These are phyloP conservation scores for Eucalyptus polyanthemos DNA, from an alignment of 345 rosid genomes.

Conservation along the genomic window DNA sequence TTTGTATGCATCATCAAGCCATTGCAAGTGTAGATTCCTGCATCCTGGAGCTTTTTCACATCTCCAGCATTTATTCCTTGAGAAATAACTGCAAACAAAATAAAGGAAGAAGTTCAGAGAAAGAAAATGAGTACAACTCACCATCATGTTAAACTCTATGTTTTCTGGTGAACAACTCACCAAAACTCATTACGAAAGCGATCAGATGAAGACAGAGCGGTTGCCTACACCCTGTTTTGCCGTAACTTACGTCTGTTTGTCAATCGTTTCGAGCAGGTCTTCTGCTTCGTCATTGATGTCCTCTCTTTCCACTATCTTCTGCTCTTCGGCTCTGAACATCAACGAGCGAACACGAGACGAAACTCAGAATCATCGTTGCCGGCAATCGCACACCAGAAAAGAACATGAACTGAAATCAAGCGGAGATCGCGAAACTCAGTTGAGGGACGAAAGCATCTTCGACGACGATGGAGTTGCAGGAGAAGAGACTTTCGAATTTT, in stretches of 20 bases:
- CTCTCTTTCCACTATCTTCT: background rate
- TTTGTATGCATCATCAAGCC: too few relatives aligned
- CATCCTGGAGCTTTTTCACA: too few relatives aligned
- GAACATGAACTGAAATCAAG: background rate
- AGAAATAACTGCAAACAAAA: too few relatives aligned
- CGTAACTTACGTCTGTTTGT: background rate
- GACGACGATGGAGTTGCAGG: background rate
- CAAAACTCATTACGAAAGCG: too few relatives aligned
- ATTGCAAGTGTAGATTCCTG: too few relatives aligned
- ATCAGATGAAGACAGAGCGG: too few relatives aligned
- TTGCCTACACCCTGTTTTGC: too few relatives aligned
- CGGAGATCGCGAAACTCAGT: constrained; percentile 16
- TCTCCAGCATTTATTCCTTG: too few relatives aligned
- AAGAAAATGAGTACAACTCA: too few relatives aligned
- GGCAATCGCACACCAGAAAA: background rate
- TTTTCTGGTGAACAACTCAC: too few relatives aligned
- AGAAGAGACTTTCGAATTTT: background rate
- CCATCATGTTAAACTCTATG: too few relatives aligned
- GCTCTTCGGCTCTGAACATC: background rate
- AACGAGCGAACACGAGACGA: background rate
- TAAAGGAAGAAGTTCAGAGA: too few relatives aligned
- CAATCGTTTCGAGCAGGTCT: background rate
- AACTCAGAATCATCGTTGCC: background rate
- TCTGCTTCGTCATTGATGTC: background rate
- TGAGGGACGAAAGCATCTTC: background rate